phyloP scores from a whole-genome alignment of 2,329 filamentous ascomycete genomes.

The Beauveria rudraprayagi region DNA sequence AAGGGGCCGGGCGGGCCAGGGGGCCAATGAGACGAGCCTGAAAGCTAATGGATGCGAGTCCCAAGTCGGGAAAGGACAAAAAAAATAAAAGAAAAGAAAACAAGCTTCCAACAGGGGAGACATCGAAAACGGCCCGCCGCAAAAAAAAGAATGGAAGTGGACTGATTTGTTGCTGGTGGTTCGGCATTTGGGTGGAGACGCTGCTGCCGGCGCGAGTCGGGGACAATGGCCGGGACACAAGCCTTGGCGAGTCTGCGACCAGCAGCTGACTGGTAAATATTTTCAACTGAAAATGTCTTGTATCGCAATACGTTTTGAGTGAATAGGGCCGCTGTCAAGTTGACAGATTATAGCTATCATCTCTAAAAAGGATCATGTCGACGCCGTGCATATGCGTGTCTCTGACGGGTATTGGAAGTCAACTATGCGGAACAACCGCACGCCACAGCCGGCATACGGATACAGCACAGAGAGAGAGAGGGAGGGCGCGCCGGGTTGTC shows the following conservation, averaged over 20 bases:
- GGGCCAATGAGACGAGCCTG: not conserved
- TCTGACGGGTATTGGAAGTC: not conserved
- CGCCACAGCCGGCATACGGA: not conserved
- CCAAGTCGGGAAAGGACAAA: not conserved
- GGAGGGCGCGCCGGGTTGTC: not conserved
- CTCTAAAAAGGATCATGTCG: not conserved
- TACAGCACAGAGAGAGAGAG: not conserved
- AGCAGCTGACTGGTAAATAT: not conserved
- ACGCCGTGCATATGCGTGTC: not conserved
- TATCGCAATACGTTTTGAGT: too few relatives aligned
- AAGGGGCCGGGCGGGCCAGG: too few relatives aligned
- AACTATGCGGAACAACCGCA: too few relatives aligned
- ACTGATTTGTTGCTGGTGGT: not conserved
- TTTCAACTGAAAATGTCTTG: not conserved
- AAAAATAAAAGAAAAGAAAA: not conserved
- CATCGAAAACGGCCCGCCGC: not conserved
- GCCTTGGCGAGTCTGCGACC: not conserved
- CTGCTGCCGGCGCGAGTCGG: conserved; percentile 1
- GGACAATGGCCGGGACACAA: not conserved
- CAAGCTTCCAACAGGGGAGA: not conserved
- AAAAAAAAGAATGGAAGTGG: not conserved
- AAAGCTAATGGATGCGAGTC: not conserved
- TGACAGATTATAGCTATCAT: not conserved
- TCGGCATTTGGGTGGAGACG: not conserved
- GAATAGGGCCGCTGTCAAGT: too few relatives aligned